Evolutionary conservation across 2,329 filamentous ascomycete species (phyloP).

Genomic region (Exophiala aquamarina): DNA sequence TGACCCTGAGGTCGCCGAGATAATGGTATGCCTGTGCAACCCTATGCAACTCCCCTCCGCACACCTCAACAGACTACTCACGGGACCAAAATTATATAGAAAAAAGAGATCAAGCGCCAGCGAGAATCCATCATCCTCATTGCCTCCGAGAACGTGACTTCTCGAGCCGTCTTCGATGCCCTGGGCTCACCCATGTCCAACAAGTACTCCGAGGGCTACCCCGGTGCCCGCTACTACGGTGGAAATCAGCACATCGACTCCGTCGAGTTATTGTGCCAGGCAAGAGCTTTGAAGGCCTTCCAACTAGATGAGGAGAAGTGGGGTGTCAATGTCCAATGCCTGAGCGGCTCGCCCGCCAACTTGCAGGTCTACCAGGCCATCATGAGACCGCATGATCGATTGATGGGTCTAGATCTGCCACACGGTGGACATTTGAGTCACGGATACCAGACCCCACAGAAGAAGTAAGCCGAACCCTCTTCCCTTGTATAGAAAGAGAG

Average conservation of each 20-base stretch:
- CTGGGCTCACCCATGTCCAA: slow-evolving; percentile 96
- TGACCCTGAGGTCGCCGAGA: slow-evolving; percentile 90
- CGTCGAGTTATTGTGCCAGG: slow-evolving; percentile 84
- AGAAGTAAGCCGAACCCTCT: slow-evolving; percentile 57
- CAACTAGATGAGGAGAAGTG: slow-evolving; percentile 80
- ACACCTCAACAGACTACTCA: neutral
- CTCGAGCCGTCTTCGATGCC: slow-evolving; percentile 86
- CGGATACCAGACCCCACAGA: slow-evolving; percentile 93
- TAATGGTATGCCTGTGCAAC: slow-evolving; percentile 94
- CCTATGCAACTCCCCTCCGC: slow-evolving; percentile 3
- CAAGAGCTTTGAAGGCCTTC: slow-evolving; percentile 85
- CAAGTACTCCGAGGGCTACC: slow-evolving; percentile 98
- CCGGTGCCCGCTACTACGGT: slow-evolving; percentile 92
- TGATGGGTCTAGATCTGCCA: slow-evolving; percentile 95
- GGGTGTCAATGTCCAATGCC: slow-evolving; percentile 93
- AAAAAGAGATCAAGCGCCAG: slow-evolving; percentile 88
- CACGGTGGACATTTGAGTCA: slow-evolving; percentile 94
- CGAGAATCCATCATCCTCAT: slow-evolving; percentile 99
- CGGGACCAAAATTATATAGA: too few species aligned
- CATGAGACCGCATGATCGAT: slow-evolving; percentile 89
- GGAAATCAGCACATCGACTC: slow-evolving; percentile 96
- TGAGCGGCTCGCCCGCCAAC: slow-evolving; percentile 76
- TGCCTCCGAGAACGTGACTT: slow-evolving; percentile 93
- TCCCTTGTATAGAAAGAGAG: neutral
- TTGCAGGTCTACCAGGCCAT: slow-evolving; percentile 89